Percentiles rank a stretch among this genome's conserved stretches.
These are phyloP conservation scores for Globisporangium radiosum DNA, from an alignment of 352 stramenopile genomes.

Conservation along the genomic window DNA sequence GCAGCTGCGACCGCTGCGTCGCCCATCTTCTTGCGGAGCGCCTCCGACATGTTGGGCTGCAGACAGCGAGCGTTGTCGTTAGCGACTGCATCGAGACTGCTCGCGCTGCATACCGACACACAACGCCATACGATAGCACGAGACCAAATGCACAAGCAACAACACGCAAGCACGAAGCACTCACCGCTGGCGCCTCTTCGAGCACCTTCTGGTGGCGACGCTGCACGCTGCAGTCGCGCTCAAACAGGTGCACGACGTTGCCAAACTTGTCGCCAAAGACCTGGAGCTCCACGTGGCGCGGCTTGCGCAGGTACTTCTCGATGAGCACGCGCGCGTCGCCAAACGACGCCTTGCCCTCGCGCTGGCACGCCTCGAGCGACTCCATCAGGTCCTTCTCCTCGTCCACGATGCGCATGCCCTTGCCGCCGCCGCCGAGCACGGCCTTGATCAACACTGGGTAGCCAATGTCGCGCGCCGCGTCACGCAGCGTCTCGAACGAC, in stretches of 20 bases:
- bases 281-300: conserved; percentile 91
- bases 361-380: conserved; percentile 76
- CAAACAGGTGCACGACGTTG: conserved; percentile 87
- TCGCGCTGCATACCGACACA: neutral
- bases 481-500: conserved; percentile 60
- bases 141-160: neutral
- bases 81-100: neutral
- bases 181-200: conserved; percentile 88
- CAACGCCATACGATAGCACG: neutral
- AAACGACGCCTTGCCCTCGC: conserved; percentile 86
- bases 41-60: conserved; percentile 72
- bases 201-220: conserved; percentile 93
- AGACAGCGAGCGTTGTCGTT: neutral
- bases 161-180: conserved; percentile 12
- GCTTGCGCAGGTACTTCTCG: conserved; percentile 87
- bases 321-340: conserved; percentile 88
- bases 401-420: conserved; percentile 90
- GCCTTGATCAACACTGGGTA: conserved; percentile 93
- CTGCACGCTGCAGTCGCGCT: conserved; percentile 90
- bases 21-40: conserved; percentile 83
- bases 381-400: conserved; percentile 77
- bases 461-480: conserved; percentile 81
- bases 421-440: conserved; percentile 86
- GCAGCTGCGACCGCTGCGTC: conserved; percentile 84
- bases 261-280: conserved; percentile 90